Evolutionary conservation across 225 moss, liverwort and hornwort species (phyloP), one percentile per base, ranked within the genome.

Genomic region (Physcomitrium patens): DNA sequence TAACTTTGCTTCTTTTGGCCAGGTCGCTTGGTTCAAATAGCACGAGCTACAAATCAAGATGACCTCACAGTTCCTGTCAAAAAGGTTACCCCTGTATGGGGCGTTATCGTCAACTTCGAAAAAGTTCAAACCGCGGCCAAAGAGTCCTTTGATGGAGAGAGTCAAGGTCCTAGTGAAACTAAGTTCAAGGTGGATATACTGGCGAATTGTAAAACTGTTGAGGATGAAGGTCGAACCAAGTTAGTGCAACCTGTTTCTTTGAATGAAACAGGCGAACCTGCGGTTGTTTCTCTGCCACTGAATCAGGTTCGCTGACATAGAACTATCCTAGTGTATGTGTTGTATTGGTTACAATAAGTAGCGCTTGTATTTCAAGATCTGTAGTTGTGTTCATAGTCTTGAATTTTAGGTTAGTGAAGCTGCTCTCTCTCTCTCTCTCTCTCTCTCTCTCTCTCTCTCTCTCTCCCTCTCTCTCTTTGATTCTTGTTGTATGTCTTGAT

Each of bases 51-150:
- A 41, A 75, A 82, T 47, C 86, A 87, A 9, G 75, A 70, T 27
- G 74, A 83, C 28, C 68, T 79, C 31, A 70, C 80, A 72, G 74
- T 81, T 64, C 79, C 67, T 64, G 26, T 1, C 9, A 18, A 76
- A 76, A 86, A 81, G 58, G 55, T 81, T 65, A 47, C 63, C 2
- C 86, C 91, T 15, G 86, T 88, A 31, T 95, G 95, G 99, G 99
- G 99, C 42, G 93, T 93, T 26, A 76, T 99, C 9, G 85, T 95
- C 47, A 99, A 95, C 68, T 99, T 99, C 75, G 95, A 99, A 74
- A 99, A 89, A 78, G 78, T 91, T 22, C 91, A 84, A 52, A 79
- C 71, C 77, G 85, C 79, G 45, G 79, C 68, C 4, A 91, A 93
- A 81, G 99, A 99, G 55, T 62, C 83, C 10, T 77, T 68, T 44